Evolutionary conservation across 768 basidiomycete species (phyloP), one percentile per base, ranked within the genome.

Genomic region (Mycena pura): DNA sequence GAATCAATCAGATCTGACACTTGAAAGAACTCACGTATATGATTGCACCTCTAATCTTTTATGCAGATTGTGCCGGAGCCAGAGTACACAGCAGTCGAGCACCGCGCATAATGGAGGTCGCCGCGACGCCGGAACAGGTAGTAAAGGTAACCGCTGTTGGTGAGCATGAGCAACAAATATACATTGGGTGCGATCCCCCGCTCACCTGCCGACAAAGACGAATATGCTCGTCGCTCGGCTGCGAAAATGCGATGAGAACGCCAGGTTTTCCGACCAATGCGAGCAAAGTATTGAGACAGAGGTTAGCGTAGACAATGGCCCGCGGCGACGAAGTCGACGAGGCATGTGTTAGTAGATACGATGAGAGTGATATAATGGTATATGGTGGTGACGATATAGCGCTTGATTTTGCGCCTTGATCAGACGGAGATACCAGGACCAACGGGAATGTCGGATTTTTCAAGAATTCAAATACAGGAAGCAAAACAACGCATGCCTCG

Each of bases 61-160:
- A 56, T 89, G 86, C 28, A 91, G 73, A 68, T 89, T 90, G 64
- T 91, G 89, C 17, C 87, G 84, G 25, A 90, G 71, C 87, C 88
- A 91, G 14, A 91, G 76, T 6, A 87, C 78, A 64, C 85, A 87
- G 57, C 86, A 89, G 69, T 91, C 88, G n/a, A 91, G 68, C 22
- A 90, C 55, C 3, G 86, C 82, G 65, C 86, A 86, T 24, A 88
- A 62, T 1, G 82, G 81, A 1, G 85, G 77, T 48, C 81, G 76
- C 9, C 77, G 73, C 5, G 77, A 54, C 1, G 71, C 68, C 8
- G 77, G 68, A 11, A 70, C 54, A 1, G 87, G 81, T 38, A 90
- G 75, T 14, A 77, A 67, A 11, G 89, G 89, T 24, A 80, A 52
- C 59, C 84, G 82, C 88, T 86, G 43, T 36, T 24, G 28, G 46